Percentiles rank a stretch among this genome's conserved stretches.
Conservation (phyloP, 768 basidiomycete genomes). For the Termitomyces sp. region DNA sequence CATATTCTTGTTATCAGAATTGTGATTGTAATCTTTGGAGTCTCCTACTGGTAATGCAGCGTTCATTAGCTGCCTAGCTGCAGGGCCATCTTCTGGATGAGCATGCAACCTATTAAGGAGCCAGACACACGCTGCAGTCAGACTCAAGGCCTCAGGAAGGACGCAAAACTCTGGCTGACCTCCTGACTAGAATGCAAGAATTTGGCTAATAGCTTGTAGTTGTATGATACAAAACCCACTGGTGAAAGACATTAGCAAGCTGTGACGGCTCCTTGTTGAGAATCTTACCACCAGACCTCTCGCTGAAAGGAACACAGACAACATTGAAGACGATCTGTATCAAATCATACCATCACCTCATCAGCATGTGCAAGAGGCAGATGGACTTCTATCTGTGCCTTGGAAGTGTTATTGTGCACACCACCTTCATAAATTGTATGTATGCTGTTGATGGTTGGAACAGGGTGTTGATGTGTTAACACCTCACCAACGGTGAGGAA, state of each 20-base stretch:
- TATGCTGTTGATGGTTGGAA: background rate
- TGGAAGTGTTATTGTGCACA: background rate
- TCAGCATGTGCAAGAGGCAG: background rate
- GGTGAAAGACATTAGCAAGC: too few species aligned
- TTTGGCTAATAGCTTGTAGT: background rate
- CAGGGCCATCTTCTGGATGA: background rate
- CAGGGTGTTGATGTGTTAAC: background rate
- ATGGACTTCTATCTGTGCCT: conserved; percentile 8
- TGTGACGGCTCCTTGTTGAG: too few species aligned
- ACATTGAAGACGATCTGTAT: background rate
- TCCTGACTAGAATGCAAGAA: too few species aligned
- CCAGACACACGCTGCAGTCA: background rate
- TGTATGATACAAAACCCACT: background rate
- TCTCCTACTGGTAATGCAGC: background rate
- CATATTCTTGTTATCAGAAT: background rate
- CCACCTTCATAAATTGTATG: conserved; percentile 6
- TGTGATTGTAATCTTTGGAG: background rate
- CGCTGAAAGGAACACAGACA: background rate
- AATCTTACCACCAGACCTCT: background rate
- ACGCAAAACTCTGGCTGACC: background rate
- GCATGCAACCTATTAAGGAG: background rate
- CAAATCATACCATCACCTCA: background rate
- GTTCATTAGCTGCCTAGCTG: background rate
- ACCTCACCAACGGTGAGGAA: conserved; percentile 7
- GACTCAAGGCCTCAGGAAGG: background rate